Percentiles rank a stretch among this genome's conserved stretches.
Evolutionary conservation across 805 yeast species (phyloP).

Genomic region (Saturnispora gosingensis): DNA sequence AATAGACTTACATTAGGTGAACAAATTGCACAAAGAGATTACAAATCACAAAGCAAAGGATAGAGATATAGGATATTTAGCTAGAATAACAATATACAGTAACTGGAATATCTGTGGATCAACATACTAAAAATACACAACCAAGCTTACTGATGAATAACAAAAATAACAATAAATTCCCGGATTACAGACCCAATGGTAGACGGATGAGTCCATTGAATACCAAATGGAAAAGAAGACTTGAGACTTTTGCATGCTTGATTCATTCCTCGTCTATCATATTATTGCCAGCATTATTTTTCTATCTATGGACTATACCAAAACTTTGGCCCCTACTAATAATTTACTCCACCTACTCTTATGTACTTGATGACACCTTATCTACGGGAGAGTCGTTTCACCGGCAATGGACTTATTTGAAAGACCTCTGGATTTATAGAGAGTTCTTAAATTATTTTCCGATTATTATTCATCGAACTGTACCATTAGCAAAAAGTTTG

Average conservation of each 20-base stretch:
- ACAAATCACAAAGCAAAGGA: no score
- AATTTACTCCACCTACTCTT: conserved; percentile 54
- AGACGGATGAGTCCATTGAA: background rate
- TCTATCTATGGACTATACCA: conserved; percentile 44
- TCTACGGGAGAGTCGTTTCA: conserved; percentile 60
- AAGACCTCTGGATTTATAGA: conserved; percentile 53
- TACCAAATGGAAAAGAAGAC: conserved; percentile 28
- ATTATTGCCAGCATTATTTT: conserved; percentile 41
- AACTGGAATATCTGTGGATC: no score
- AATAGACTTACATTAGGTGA: no score
- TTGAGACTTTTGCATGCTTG: conserved; percentile 59
- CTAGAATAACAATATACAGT: background rate
- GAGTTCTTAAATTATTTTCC: conserved; percentile 78
- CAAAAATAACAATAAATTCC: background rate
- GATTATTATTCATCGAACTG: conserved; percentile 55
- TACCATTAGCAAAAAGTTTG: conserved; percentile 67
- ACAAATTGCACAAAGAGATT: background rate
- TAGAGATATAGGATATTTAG: background rate
- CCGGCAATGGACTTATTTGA: conserved; percentile 48
- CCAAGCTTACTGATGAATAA: background rate
- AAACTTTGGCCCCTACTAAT: conserved; percentile 52
- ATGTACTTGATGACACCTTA: conserved; percentile 54
- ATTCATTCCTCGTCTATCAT: conserved; percentile 73
- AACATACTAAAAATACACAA: no score
- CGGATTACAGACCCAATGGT: conserved; percentile 2